Evolutionary conservation across 2,329 filamentous ascomycete species (phyloP), one percentile per base, ranked within the genome.

Genomic region (Calycina herbarum): DNA sequence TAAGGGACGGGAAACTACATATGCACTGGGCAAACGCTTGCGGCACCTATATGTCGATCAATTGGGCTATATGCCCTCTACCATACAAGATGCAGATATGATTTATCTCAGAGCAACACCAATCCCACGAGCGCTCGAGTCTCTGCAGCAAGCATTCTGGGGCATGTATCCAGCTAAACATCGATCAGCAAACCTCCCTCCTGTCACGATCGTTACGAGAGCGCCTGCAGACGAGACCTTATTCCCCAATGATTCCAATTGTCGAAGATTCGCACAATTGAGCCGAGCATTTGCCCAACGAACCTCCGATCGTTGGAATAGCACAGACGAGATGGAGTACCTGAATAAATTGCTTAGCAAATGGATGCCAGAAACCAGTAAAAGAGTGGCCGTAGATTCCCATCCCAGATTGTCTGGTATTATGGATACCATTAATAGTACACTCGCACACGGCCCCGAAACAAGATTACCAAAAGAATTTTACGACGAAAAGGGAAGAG

Each of bases 381-480:
- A 85, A 11, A 83, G 84, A 48, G 88, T 97, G 8, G 91, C 90
- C 31, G 92, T 98, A 8, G 93, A 97, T 77, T 89, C 89, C 0
- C 89, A 89, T 66, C 95, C 95, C 0, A 85, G 94, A 57, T 82
- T 98, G 13, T 93, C 89, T 5, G 95, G 95, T 62, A 90, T 99
- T 73, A 93, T 96, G 90, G 95, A 99, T 79, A 95, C 92, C 0
- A 85, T 98, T 74, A 98, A 97, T 76, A 87, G 92, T 6, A 96
- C 93, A 0, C 82, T 91, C 13, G 94, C 94, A 2, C 95, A 98
- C 76, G 92, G 92, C 0, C 86, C 90, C 0, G 85, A 85, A 57
- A 97, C 94, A 0, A 87, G 84, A 57, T 83, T 98, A 2, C 95
- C 95, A 0, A 82, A 83, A 10, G 91, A 93, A 68, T 98, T 99